Evolutionary conservation across 164 flowering plant species (phyloP), one percentile per base, ranked within the genome.

Genomic region (Stephania japonica): DNA sequence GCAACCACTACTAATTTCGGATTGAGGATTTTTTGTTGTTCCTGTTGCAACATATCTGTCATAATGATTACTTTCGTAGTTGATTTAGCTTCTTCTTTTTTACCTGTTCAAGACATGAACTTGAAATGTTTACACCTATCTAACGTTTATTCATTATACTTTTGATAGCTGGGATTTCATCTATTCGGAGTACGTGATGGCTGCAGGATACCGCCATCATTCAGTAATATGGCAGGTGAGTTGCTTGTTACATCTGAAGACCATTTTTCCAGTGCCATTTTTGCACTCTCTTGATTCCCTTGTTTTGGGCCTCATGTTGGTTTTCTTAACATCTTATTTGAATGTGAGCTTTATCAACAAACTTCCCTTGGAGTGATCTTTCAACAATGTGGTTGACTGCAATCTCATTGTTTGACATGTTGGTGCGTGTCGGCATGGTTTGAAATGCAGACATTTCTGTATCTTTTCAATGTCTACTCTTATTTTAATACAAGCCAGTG

Each of bases 141-240:
- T 11, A 14, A 61, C 7, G 26, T 21, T n/a, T 23, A 23, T 67
- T 6, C 66, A 6, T 62, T 63, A 23, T 5, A 23, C 32, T 43
- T 38, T 69, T 74, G 76, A 77, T 85, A 95, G 99, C 81, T 95
- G 99, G 99, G 99, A 95, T 79, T 95, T 95, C 78, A 95, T 95
- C 75, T 95, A 95, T 83, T 96, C 99, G 10, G 99, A 95, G 72
- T 95, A 95, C 84, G 96, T 95, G 42, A 90, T 91, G 96, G 99
- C 85, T 75, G 96, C 99, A 73, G 99, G 99, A 69, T 71, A 77
- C 79, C 88, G 88, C 76, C 93, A 93, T 73, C 91, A 96, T 19
- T 87, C 94, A 11, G 89, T 89, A 72, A 87, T 95, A 75, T 93
- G 96, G 99, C 99, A 93, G 97, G 99, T 87, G 24, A 59, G 0